phyloP scores from a whole-genome alignment of 1,284 basidiomycete genomes.

The Tilletiaria anomala region DNA sequence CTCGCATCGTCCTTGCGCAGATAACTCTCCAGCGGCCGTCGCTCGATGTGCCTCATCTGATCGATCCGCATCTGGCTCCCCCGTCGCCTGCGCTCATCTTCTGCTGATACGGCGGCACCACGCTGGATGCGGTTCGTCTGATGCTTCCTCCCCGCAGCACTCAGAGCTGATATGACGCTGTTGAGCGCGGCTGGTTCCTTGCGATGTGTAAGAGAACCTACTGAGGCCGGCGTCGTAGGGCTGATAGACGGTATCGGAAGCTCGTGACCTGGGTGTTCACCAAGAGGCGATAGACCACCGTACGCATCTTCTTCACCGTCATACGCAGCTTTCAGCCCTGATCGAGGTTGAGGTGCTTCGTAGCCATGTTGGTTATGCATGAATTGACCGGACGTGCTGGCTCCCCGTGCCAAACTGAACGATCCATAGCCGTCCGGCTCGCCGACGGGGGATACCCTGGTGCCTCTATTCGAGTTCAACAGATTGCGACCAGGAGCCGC shows the following conservation, averaged over 20 bases:
- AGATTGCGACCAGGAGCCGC: slow-evolving; percentile 9
- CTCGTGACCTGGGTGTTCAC: background rate
- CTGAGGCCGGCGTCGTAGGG: slow-evolving; percentile 5
- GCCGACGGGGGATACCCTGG: background rate
- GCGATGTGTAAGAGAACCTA: slow-evolving; percentile 28
- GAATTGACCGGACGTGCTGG: no score
- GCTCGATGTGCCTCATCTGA: slow-evolving; percentile 8
- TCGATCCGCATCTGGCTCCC: slow-evolving; percentile 22
- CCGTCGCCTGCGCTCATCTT: slow-evolving; percentile 19
- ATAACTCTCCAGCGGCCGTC: slow-evolving; percentile 16
- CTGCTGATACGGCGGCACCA: slow-evolving; percentile 28
- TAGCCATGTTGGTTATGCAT: no score
- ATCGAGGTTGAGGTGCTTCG: no score
- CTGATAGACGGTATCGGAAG: background rate
- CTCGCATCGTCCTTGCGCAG: slow-evolving; percentile 17
- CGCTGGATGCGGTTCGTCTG: slow-evolving; percentile 32
- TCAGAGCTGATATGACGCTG: slow-evolving; percentile 26
- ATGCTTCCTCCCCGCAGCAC: slow-evolving; percentile 25
- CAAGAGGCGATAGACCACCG: background rate
- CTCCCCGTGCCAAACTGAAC: no score
- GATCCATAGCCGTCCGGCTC: background rate
- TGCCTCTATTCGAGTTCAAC: slow-evolving; percentile 1
- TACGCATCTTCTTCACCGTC: background rate
- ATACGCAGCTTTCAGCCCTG: no score
- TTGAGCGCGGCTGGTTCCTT: slow-evolving; percentile 23